Base-by-base conservation (phyloP, 768 basidiomycete species). In the Lactifluus rugatus region DNA sequence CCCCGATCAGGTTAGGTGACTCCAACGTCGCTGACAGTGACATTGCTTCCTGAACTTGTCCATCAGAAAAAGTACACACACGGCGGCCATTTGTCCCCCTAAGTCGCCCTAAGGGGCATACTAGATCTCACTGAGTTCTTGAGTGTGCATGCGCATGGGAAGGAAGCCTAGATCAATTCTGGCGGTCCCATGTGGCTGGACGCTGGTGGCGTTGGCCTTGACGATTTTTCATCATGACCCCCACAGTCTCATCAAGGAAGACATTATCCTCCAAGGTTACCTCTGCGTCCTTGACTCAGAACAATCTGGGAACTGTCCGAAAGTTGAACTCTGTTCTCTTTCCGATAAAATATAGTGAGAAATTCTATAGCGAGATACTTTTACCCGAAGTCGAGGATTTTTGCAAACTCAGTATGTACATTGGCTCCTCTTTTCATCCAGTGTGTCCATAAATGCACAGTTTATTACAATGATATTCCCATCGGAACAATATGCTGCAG, bases 381-480 rank as follows among this genome's bases (percentile, higher is more conserved):
- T 74, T 78, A 42, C 80, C 87, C 14, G 87, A 92, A 59, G 77
- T 85, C 16, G 92, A 94, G 66, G 81, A 86, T 19, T 93, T 89
- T 71, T 92, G 89, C 74, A 85, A 91, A 71, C 84, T 94, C 64
- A 79, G 92, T 93, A 65, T 66, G 88, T 76, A n/a, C 45, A 58
- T 62, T 41, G 3, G 56, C 54, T 59, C 46, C 37, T 59, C 60
- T 48, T 26, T 28, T 17, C 39, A 6, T 36, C 46, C 37, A 21
- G 37, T 42, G 45, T 31, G 19, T n/a, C 41, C 37, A 56, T 48
- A 26, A 28, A 45, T 62, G 23, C 42, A 46, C 65, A 93, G 93
- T 93, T 48, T 93, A 93, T 73, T 93, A 87, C 73, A 93, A 93
- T 74, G 92, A 95, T 73, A 77, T 95, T 57, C 90, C 93, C 47